Conservation (phyloP, 1,284 basidiomycete species). For the Rhizoctonia solani region DNA sequence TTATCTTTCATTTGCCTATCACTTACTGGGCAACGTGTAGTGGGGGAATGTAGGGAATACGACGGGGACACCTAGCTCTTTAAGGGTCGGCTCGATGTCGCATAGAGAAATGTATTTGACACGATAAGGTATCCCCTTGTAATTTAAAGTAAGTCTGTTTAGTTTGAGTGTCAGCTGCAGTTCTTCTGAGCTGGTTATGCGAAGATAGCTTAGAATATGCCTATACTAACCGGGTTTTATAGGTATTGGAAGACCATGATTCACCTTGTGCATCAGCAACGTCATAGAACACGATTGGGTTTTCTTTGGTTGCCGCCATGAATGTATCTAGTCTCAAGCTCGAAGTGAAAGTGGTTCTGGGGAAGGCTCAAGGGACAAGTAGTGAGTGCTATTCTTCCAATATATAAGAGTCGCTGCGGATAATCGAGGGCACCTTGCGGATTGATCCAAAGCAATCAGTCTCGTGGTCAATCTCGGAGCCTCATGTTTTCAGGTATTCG, state of each 20-base stretch:
- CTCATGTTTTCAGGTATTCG: no score
- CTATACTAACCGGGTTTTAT: constrained; percentile 1
- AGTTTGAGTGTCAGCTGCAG: not conserved
- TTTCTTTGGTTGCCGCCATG: no score
- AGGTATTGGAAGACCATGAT: constrained; percentile 1
- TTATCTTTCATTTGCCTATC: no score
- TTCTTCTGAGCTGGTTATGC: not conserved
- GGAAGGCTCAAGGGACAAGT: no score
- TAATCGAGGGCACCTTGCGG: no score
- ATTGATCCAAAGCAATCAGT: no score
- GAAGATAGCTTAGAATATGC: no score
- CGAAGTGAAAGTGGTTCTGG: no score
- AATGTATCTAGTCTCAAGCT: not conserved
- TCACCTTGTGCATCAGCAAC: not conserved
- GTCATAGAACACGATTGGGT: constrained; percentile 26
- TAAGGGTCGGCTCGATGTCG: constrained; percentile 38
- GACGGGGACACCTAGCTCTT: constrained; percentile 13
- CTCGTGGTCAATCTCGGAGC: no score
- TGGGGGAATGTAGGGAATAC: not conserved
- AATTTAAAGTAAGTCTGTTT: constrained; percentile 39
- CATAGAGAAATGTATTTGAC: constrained; percentile 39
- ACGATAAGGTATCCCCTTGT: constrained; percentile 40
- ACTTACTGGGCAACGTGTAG: constrained; percentile 16
- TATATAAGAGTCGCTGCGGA: no score
- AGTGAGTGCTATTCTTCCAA: no score